Evolutionary conservation across 805 yeast species (phyloP), one percentile per base, ranked within the genome.

Genomic region (Saccharomycopsis sp.): DNA sequence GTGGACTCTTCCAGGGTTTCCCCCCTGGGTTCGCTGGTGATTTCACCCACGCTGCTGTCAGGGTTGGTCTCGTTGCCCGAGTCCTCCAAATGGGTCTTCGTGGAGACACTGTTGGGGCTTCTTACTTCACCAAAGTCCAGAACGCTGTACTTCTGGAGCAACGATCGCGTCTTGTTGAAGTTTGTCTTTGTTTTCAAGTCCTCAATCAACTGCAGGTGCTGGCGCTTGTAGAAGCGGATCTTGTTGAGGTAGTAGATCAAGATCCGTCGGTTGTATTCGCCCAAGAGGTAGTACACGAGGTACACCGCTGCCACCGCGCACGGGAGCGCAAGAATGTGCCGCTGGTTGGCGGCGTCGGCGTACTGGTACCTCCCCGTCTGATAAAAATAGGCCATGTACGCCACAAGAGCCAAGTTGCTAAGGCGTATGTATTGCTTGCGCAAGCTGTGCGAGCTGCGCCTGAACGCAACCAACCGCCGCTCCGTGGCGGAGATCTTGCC

Each of bases 141-240:
- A 8, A 38, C 41, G 29, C 49, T 45, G 16, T 45, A 45, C 18
- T 45, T 45, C 13, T 45, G 43, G 8, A 45, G 30, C 19, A 45
- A 32, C 7, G 42, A 38, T 27, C 34, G 34, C 3, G 48, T 47
- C 23, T 47, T 44, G 21, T 39, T 18, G 22, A 43, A 47, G 21
- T 47, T 44, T 10, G 48, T 44, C n/a, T 41, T 35, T 5, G 15
- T 23, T 13, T 44, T 43, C 16, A 47, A 36, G 10, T 47, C 44
- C 5, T 20, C 26, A 20, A 47, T 41, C 27, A 41, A 43, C 6
- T 19, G 9, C 13, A 35, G 25, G 15, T 32, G 39, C 15, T 41
- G 37, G 13, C 26, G 21, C 30, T 45, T 43, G 17, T 41, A 41
- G 12, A 25, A 31, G 29, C 34, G 38, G 13, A 47, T 38, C 13